phyloP scores from a whole-genome alignment of 2,329 filamentous ascomycete species.

The Coniochaeta sp. region DNA sequence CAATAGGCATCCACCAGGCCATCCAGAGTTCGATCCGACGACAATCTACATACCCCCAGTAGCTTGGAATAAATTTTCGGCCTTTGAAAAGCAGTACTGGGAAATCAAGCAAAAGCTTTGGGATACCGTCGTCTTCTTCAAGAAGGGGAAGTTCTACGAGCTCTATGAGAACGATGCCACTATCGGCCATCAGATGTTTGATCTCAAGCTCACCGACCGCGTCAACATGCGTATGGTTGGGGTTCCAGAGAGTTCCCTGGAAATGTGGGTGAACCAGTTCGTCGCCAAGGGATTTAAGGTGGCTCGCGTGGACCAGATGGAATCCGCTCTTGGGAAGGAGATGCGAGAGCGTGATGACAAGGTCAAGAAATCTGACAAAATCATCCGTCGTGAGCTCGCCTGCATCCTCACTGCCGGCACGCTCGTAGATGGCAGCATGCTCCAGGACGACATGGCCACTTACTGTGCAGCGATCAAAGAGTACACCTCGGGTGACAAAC shows the following conservation, averaged over 20 bases:
- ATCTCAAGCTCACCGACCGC: conserved; percentile 92
- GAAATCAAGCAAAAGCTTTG: conserved; percentile 97
- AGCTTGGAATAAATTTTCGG: conserved; percentile 76
- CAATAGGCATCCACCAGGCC: conserved; percentile 66
- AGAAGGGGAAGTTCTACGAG: conserved; percentile 99
- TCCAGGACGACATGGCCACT: conserved; percentile 95
- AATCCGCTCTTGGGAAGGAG: conserved; percentile 91
- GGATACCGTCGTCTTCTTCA: conserved; percentile 98
- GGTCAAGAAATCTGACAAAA: conserved; percentile 72
- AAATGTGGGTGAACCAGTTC: conserved; percentile 96
- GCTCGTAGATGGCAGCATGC: conserved; percentile 90
- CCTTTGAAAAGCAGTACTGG: conserved; percentile 99
- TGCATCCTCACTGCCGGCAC: conserved; percentile 90
- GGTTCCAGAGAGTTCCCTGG: conserved; percentile 90
- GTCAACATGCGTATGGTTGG: conserved; percentile 99
- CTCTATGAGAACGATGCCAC: conserved; percentile 97
- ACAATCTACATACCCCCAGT: conserved; percentile 82
- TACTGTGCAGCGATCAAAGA: conserved; percentile 96
- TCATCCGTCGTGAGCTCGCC: conserved; percentile 84
- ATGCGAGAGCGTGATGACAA: conserved; percentile 86
- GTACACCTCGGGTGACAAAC: conserved; percentile 61
- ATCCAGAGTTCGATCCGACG: conserved; percentile 85
- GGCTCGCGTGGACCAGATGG: conserved; percentile 91
- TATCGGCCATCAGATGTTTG: conserved; percentile 91
- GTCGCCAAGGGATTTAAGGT: conserved; percentile 98